phyloP scores from a whole-genome alignment of 73 alveolate genomes.

The Breviolum minutum region DNA sequence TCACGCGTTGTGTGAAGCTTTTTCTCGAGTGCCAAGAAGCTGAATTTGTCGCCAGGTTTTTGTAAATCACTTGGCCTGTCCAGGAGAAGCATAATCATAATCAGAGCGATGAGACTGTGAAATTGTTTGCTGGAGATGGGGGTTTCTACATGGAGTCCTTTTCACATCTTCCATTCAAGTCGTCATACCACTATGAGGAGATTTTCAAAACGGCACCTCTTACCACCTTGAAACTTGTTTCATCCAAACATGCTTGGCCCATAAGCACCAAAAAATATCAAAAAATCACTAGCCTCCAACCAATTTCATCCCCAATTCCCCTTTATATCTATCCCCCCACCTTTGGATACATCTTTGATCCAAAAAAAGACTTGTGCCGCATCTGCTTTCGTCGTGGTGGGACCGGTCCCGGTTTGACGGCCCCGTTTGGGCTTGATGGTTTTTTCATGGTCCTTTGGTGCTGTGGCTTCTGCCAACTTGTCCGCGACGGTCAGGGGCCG shows the following conservation, averaged over 20 bases:
- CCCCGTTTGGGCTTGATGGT: not conserved
- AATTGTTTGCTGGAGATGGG: too few species aligned
- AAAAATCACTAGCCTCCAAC: not conserved
- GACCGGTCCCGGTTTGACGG: not conserved
- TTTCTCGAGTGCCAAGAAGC: not conserved
- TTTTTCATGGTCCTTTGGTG: too few species aligned
- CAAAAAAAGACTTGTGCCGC: slow-evolving; percentile 42
- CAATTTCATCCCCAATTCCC: not conserved
- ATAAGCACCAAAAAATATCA: not conserved
- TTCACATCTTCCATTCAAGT: too few species aligned
- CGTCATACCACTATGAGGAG: too few species aligned
- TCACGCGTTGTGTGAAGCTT: too few species aligned
- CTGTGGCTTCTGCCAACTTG: slow-evolving; percentile 53
- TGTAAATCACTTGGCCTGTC: slow-evolving; percentile 20
- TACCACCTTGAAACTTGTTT: too few species aligned
- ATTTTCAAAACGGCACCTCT: too few species aligned
- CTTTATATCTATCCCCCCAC: not conserved
- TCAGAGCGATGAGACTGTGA: too few species aligned
- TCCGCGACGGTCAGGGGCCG: slow-evolving; percentile 57
- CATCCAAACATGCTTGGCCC: too few species aligned
- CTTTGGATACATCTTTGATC: slow-evolving; percentile 42
- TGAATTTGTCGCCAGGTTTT: slow-evolving; percentile 78
- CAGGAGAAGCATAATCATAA: too few species aligned
- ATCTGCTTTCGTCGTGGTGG: not conserved
- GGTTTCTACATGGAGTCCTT: too few species aligned